Evolutionary conservation across 73 alveolate genomes (phyloP), one percentile per base, ranked within the genome.

Genomic region (Symbiodinium natans): DNA sequence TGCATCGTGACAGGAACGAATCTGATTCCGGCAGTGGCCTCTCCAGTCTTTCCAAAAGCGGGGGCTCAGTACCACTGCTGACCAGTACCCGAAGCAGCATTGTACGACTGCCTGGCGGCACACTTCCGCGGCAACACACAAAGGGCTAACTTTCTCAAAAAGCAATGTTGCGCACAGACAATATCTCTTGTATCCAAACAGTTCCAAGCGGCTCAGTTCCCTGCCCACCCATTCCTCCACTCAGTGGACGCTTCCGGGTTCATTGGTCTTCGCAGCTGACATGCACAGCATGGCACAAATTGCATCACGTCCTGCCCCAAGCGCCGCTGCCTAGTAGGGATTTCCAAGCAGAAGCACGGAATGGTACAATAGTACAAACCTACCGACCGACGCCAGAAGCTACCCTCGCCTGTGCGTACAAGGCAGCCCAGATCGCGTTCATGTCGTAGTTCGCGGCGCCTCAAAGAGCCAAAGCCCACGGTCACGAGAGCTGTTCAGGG

Each of bases 151-250:
- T n/a, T n/a, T n/a, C n/a, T n/a, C n/a, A n/a, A n/a, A n/a, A n/a
- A n/a, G n/a, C n/a, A n/a, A n/a, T n/a, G n/a, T n/a, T n/a, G n/a
- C n/a, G n/a, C n/a, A n/a, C n/a, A n/a, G n/a, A n/a, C n/a, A n/a
- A n/a, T n/a, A n/a, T n/a, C n/a, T n/a, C n/a, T n/a, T n/a, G n/a
- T n/a, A n/a, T n/a, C n/a, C n/a, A 46, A 13, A 46, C 21, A 46
- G 21, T 46, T 31, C 77, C 77, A 27, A 63, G 77, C 0, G 1
- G 77, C 77, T 63, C 77, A 21, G 77, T 63, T 63, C 36, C 77
- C 77, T 34, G 36, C 77, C 77, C 77, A 21, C 77, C 77, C 77
- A 63, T 63, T 63, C 77, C 77, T 63, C 31, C n/a, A n/a, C n/a
- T n/a, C n/a, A n/a, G n/a, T n/a, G n/a, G n/a, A n/a, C n/a, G n/a